Conservation (phyloP, 139 green algal species). For the Zygnema circumcarinatum region DNA sequence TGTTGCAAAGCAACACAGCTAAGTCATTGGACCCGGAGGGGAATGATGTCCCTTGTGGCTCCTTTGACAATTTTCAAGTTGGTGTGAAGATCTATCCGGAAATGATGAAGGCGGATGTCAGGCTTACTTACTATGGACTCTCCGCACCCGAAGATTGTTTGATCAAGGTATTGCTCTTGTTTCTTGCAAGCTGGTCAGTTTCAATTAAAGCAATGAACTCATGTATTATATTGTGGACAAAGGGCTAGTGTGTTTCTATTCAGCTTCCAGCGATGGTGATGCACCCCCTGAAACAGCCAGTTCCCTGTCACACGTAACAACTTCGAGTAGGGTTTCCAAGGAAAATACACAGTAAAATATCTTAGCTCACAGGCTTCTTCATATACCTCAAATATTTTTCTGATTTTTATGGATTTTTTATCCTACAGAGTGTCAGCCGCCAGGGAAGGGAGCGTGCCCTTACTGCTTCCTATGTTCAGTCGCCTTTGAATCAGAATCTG, state of each 20-base stretch:
- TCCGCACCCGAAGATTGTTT: slow-evolving; percentile 71
- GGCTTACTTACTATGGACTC: slow-evolving; percentile 67
- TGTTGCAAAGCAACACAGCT: slow-evolving; percentile 47
- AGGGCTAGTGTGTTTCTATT: too few relatives aligned
- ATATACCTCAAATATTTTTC: too few relatives aligned
- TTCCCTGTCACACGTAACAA: too few relatives aligned
- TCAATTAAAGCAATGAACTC: too few relatives aligned
- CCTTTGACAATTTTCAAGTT: slow-evolving; percentile 62
- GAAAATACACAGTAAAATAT: too few relatives aligned
- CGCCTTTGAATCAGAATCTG: slow-evolving; percentile 75
- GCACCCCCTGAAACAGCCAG: too few relatives aligned
- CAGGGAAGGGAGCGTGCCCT: slow-evolving; percentile 61
- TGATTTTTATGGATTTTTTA: too few relatives aligned
- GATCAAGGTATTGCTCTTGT: slow-evolving; percentile 66
- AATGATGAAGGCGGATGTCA: slow-evolving; percentile 66
- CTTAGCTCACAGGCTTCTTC: too few relatives aligned
- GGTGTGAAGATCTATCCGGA: slow-evolving; percentile 63
- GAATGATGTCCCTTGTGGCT: slow-evolving; percentile 20
- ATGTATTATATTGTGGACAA: too few relatives aligned
- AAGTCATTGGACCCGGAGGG: slow-evolving; percentile 62
- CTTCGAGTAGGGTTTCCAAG: too few relatives aligned
- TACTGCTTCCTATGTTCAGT: slow-evolving; percentile 65
- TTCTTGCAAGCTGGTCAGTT: too few relatives aligned
- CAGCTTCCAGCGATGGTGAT: too few relatives aligned
- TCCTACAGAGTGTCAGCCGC: slow-evolving; percentile 20